phyloP scores from a whole-genome alignment of 768 basidiomycete genomes.

The Neoboletus brunneissimus region DNA sequence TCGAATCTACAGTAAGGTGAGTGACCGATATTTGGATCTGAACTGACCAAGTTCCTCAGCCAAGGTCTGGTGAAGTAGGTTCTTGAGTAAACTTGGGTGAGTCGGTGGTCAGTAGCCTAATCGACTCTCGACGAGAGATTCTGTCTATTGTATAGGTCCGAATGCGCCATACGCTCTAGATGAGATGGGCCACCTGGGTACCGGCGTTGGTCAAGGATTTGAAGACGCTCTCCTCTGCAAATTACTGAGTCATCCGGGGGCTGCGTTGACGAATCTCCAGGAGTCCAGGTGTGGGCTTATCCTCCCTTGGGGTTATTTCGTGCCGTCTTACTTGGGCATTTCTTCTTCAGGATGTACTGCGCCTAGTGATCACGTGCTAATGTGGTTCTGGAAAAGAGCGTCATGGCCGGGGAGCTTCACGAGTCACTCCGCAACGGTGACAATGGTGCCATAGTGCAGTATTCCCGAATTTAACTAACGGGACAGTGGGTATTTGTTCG shows the following conservation, averaged over 20 bases:
- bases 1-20: conserved; percentile 47
- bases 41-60: conserved; percentile 28
- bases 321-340: neutral
- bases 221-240: conserved; percentile 52
- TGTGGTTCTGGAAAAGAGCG: conserved; percentile 44
- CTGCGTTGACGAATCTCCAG: conserved; percentile 39
- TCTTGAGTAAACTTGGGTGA: conserved; percentile 54
- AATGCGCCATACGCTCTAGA: conserved; percentile 48
- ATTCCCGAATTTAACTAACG: conserved; percentile 34
- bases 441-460: conserved; percentile 26
- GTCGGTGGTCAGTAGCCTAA: neutral
- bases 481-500: conserved; percentile 49
- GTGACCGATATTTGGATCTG: neutral
- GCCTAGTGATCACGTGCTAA: conserved; percentile 48
- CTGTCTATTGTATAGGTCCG: conserved; percentile 34
- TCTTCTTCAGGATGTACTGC: conserved; percentile 40
- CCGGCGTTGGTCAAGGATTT: conserved; percentile 58
- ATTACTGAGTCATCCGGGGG: conserved; percentile 44
- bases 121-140: neutral
- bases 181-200: conserved; percentile 51
- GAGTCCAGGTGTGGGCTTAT: conserved; percentile 40
- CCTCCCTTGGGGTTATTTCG: neutral
- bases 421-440: conserved; percentile 29
- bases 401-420: conserved; percentile 42
- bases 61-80: conserved; percentile 50